Base-by-base conservation (phyloP, 2,329 filamentous ascomycete genomes). In the Penicillium sp. region DNA sequence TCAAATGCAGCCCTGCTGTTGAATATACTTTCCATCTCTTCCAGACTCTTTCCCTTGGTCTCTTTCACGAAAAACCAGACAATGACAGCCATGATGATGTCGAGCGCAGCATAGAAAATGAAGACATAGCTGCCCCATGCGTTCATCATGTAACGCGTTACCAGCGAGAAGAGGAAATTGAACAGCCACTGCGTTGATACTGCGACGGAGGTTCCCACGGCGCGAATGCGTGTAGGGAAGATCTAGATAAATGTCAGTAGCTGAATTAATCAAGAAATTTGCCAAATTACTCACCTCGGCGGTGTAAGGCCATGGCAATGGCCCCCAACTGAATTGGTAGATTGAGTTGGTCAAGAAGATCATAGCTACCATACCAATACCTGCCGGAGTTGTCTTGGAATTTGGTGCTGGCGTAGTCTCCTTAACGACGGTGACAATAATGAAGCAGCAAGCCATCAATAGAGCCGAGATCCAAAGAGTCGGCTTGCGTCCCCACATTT, bases 381-480 rank as follows among this genome's bases (percentile, higher is more conserved):
- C 75, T 5, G 69, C 57, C 4, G 63, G 47, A 0, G 78, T 72
- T 1, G 74, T 56, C 2, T 69, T 63, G 5, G 64, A 47, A 21
- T 72, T 59, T 0, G 75, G 73, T 31, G 43, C 51, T 1, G 78
- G 78, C 44, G 77, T 72, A 1, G 70, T 76, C 21, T 75, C 73
- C 22, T 78, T 75, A 6, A 82, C 68, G 8, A 77, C 67, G 1
- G 75, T 76, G 13, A 82, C 76, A 45, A 81, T 78, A 49, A 83
- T 73, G 78, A 83, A 82, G 59, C 78, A 80, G 2, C 65, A 60
- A 10, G 76, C 78, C 81, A 83, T 83, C 32, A 78, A 69, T 22
- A 77, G 72, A 1, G 79, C 76, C 1, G 79, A 79, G 4, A 68
- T 65, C 7, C 81, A 71, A 1, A 83, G 73, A 0, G 79, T 77